Base-by-base conservation (phyloP, 768 basidiomycete species). In the Pisolithus microcarpus region DNA sequence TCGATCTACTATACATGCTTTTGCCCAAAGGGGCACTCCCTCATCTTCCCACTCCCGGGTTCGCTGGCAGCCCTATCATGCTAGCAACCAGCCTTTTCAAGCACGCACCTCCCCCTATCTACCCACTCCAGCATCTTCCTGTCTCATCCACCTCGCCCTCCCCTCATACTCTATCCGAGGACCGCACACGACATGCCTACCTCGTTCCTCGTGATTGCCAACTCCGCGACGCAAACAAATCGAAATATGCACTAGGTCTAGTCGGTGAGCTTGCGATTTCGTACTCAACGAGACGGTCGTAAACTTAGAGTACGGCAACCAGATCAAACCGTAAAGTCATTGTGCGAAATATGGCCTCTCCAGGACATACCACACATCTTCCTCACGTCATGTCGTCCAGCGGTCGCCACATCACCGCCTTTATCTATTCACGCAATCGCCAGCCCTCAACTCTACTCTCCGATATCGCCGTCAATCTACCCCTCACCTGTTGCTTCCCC, bases 21-120 rank as follows among this genome's bases (percentile, higher is more conserved):
- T 87, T 50, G 78, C 86, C 72, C 85, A 86, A 64, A 72, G 86
- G 74, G 85, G 83, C 37, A 80, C 82, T 40, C 79, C 82, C 54
- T 61, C 65, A 19, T 77, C 80, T 1, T 73, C 85, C 52, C 81
- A 86, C 58, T 71, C 82, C 46, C 72, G 84, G 65, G 72, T 82
- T 59, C 83, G 88, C 59, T 90, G 87, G 87, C 88, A 89, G 70
- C 87, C 87, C 58, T 91, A 89, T 67, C 69, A 72, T 56, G 64
- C 80, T 48, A 65, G 75, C 49, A 62, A 69, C 49, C 68, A 68
- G 42, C 63, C 71, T 51, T 60, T 76, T 42, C 69, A 72, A 13
- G 51, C 67, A 46, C 65, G 61, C 30, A 62, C 71, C 37, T 57
- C 71, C 40, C 62, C 69, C 23, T 78, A 75, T 72, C 73, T 80